These are phyloP conservation scores for Periconia digitata DNA, from an alignment of 2,329 filamentous ascomycete species.

Conservation along the genomic window DNA sequence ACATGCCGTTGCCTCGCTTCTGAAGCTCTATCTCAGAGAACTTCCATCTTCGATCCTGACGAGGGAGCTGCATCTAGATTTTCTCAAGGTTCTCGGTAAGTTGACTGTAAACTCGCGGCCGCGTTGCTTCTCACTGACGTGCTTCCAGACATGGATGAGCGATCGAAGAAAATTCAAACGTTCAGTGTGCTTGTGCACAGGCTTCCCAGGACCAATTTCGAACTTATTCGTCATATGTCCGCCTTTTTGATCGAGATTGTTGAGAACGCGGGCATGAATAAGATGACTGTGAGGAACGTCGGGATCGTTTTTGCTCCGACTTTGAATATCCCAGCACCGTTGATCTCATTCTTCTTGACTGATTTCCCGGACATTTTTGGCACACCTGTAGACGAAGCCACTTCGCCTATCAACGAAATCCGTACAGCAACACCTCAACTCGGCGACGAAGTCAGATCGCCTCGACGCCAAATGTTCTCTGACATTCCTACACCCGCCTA, in stretches of 20 bases:
- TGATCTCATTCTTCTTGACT: slow-evolving; percentile 91
- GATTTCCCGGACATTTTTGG: slow-evolving; percentile 88
- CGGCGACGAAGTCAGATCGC: slow-evolving; percentile 61
- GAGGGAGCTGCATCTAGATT: slow-evolving; percentile 84
- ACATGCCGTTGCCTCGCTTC: slow-evolving; percentile 88
- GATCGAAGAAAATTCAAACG: slow-evolving; percentile 72
- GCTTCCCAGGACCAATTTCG: slow-evolving; percentile 77
- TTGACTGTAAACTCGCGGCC: neutral
- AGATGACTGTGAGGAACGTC: slow-evolving; percentile 96
- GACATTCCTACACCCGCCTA: slow-evolving; percentile 67
- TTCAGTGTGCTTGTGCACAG: slow-evolving; percentile 78
- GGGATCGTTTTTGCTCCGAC: slow-evolving; percentile 98
- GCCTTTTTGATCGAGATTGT: slow-evolving; percentile 90
- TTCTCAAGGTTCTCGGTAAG: slow-evolving; percentile 73
- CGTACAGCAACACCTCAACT: slow-evolving; percentile 45
- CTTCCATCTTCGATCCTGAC: slow-evolving; percentile 90
- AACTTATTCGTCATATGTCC: slow-evolving; percentile 80
- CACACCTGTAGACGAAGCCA: slow-evolving; percentile 61
- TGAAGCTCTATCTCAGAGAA: slow-evolving; percentile 93
- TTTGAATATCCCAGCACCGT: slow-evolving; percentile 90
- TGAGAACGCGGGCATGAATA: slow-evolving; percentile 86
- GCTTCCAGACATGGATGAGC: slow-evolving; percentile 67
- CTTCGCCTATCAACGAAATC: slow-evolving; percentile 49
- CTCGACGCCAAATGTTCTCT: slow-evolving; percentile 66
- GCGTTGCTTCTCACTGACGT: slow-evolving; percentile 19